phyloP scores from a whole-genome alignment of 139 green algal genomes.

The Chlamydomonas urium region DNA sequence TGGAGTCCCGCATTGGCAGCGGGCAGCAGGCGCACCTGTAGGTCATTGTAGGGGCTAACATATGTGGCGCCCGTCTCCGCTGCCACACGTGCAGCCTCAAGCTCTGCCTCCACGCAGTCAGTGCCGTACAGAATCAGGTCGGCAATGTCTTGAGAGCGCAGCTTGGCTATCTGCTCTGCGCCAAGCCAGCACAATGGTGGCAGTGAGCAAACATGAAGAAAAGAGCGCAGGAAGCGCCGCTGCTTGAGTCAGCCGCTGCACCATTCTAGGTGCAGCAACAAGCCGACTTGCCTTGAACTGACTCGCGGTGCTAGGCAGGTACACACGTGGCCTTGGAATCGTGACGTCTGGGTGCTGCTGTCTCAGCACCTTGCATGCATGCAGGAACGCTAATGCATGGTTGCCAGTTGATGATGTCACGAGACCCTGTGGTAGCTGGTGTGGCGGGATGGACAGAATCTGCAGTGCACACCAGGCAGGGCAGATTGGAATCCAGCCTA shows the following conservation, averaged over 20 bases:
- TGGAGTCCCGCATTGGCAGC: too few relatives aligned
- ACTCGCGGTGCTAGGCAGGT: conserved; percentile 39
- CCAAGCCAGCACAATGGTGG: too few relatives aligned
- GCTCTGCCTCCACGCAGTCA: conserved; percentile 51
- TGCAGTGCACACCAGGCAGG: too few relatives aligned
- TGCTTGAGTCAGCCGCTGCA: too few relatives aligned
- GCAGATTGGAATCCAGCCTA: too few relatives aligned
- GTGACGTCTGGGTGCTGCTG: neutral
- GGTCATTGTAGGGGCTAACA: conserved; percentile 62
- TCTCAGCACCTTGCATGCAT: conserved; percentile 30
- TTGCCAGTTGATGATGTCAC: conserved; percentile 58
- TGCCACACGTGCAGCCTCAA: conserved; percentile 32
- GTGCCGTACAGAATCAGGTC: conserved; percentile 25
- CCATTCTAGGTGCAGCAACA: too few relatives aligned
- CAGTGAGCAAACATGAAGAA: too few relatives aligned
- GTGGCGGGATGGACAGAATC: conserved; percentile 33
- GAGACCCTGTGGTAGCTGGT: conserved; percentile 31
- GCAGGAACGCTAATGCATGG: conserved; percentile 57
- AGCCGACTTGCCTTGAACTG: conserved; percentile 29
- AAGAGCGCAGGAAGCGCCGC: too few relatives aligned
- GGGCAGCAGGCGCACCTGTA: too few relatives aligned
- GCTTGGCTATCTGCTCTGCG: conserved; percentile 23
- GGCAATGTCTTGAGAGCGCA: conserved; percentile 25
- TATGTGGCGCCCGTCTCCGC: conserved; percentile 23
- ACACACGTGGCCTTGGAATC: conserved; percentile 28